Evolutionary conservation across 164 flowering plant species (phyloP).

Genomic region (Macadamia integrifolia): DNA sequence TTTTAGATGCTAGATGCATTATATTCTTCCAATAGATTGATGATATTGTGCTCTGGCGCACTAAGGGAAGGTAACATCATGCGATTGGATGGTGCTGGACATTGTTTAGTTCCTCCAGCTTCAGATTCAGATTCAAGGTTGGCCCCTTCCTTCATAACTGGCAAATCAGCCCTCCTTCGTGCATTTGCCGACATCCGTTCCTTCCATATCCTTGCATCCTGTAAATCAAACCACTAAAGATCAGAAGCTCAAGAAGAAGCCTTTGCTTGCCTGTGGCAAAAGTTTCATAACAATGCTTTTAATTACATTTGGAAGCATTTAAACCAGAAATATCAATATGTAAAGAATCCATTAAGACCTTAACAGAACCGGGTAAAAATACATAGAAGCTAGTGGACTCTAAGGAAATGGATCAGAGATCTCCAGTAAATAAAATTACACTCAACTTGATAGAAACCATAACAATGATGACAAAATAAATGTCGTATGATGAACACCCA

Average conservation of each 20-base stretch:
- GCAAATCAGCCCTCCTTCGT: constrained; percentile 47
- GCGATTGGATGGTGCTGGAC: constrained; percentile 33
- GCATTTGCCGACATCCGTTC: constrained; percentile 47
- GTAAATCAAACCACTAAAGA: constrained; percentile 5
- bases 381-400: too few species aligned
- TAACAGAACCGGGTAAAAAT: background rate
- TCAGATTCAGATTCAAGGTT: constrained; percentile 35
- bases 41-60: constrained; percentile 81
- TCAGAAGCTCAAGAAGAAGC: background rate
- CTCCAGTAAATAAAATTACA: too few species aligned
- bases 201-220: constrained; percentile 98
- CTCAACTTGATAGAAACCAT: too few species aligned
- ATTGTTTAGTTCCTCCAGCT: constrained; percentile 23
- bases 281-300: background rate
- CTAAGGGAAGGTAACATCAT: constrained; percentile 70
- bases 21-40: constrained; percentile 74
- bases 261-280: background rate
- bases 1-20: constrained; percentile 45
- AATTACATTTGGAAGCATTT: background rate
- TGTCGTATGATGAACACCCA: too few species aligned
- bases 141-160: constrained; percentile 44
- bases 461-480: too few species aligned
- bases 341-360: background rate
- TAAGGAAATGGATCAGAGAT: too few species aligned
- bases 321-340: background rate